Evolutionary conservation across 257 asterid genomes (phyloP), one percentile per base, ranked within the genome.

Genomic region (Jasminum sambac): DNA sequence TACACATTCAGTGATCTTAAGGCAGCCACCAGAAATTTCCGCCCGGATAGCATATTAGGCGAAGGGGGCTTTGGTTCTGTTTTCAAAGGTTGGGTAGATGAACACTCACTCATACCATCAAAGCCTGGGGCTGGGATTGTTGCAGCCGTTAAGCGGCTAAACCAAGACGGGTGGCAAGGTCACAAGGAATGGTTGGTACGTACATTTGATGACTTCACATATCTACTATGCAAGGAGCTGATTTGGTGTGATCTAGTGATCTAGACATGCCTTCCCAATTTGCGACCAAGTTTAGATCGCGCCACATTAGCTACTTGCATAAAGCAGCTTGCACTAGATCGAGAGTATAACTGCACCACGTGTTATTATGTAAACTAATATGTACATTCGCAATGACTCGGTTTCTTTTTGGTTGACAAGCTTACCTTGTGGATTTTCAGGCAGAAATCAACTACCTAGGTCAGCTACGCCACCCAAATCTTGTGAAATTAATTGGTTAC

Each of bases 41-140:
- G 98, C 39, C 92, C 92, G 0, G 98, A 90, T 72, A 88, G 98
- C 30, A 95, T 93, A 10, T 72, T 93, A 70, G 98, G 97, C 0
- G 97, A 84, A 79, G 98, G 98, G 30, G 97, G 98, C 3, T 93
- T 93, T 10, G 98, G 98, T 23, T 88, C 92, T 13, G 98, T 93
- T 75, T 93, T 80, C 71, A 93, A 93, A 78, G 98, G 98, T 62
- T 87, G 95, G 95, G 65, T 93, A 1, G 98, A 92, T 42, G 96
- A 90, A 65, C 79, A 79, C 39, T 72, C 95, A 1, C 80, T 84
- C 12, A 68, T 84, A 1, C 88, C 98, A 58, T 72, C 97, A 4
- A 88, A 74, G 74, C 94, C 98, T 5, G 97, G 97, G 0, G 74
- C 80, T 12, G 88, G 96, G 26, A 77, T 90, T 67, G 94, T 90